Evolutionary conservation across 2,329 filamentous ascomycete species (phyloP).

Genomic region (Alternaria postmessia): DNA sequence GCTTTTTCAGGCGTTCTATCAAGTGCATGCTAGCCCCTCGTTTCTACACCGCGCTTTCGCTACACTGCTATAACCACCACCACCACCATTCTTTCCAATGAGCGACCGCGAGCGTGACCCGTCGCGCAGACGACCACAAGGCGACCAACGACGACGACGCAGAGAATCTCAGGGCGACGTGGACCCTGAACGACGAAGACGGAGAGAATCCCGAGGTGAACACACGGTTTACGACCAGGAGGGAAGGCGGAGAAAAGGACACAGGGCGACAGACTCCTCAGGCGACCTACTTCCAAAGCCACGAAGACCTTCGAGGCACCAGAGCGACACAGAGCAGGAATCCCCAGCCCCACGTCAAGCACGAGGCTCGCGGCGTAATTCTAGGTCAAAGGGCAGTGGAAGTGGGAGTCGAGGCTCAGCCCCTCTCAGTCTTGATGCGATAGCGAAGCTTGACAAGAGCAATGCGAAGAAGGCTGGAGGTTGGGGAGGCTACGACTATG

Average conservation of each 20-base stretch:
- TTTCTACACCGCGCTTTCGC: conserved; percentile 15
- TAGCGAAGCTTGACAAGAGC: conserved; percentile 71
- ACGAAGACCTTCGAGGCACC: conserved; percentile 27
- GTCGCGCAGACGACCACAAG: conserved; percentile 32
- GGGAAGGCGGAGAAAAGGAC: conserved; percentile 42
- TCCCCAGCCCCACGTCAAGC: conserved; percentile 34
- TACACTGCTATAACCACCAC: conserved; percentile 5
- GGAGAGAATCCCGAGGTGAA: conserved; percentile 30
- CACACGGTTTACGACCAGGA: conserved; percentile 35
- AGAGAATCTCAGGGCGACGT: conserved; percentile 39
- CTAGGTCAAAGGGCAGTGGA: conserved; percentile 37
- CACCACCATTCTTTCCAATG: conserved; percentile 19
- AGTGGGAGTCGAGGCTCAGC: conserved; percentile 41
- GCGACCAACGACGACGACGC: conserved; percentile 40
- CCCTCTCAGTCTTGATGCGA: conserved; percentile 62
- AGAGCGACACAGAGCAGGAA: conserved; percentile 45
- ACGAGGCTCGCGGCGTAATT: conserved; percentile 30
- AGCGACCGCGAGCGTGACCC: conserved; percentile 35
- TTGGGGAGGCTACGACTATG: conserved; percentile 54
- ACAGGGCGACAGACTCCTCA: conserved; percentile 52
- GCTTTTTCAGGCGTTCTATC: conserved; percentile 3
- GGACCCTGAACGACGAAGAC: conserved; percentile 30
- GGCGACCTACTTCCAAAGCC: conserved; percentile 46
- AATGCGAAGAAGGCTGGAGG: conserved; percentile 62
- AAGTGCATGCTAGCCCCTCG: conserved; percentile 27